A percentile compares a stretch with the other conserved stretches of the same genome.
Evolutionary conservation across 371 early-diverging fungal species (phyloP).

Genomic region (Zychaea mexicana): DNA sequence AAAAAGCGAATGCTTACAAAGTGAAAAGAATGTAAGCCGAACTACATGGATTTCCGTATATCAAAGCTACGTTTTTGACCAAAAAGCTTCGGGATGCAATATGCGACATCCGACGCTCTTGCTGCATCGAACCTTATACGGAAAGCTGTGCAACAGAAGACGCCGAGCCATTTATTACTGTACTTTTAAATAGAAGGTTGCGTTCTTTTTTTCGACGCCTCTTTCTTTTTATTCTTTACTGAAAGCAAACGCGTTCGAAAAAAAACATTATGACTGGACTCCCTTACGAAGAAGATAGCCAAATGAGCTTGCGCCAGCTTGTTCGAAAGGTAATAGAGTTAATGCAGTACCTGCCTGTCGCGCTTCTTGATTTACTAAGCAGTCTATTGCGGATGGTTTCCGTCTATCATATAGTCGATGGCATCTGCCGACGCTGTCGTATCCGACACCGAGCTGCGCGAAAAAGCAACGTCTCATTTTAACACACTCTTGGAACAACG

Average conservation of each 20-base stretch:
- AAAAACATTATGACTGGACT: constrained; percentile 6
- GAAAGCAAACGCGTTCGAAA: background rate
- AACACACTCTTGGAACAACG: constrained; percentile 18
- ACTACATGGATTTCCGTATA: no score
- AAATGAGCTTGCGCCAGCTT: constrained; percentile 14
- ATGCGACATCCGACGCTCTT: no score
- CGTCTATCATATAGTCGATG: constrained; percentile 16
- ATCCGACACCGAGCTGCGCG: constrained; percentile 8
- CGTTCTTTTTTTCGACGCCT: background rate
- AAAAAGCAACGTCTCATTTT: constrained; percentile 17
- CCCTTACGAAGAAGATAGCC: constrained; percentile 19
- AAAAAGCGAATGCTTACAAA: no score
- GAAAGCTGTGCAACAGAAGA: no score
- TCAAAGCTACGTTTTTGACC: no score
- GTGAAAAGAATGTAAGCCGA: no score
- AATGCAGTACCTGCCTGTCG: background rate
- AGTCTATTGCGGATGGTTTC: no score
- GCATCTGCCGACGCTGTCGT: constrained; percentile 9
- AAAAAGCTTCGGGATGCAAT: no score
- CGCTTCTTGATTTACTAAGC: no score
- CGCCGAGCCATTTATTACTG: background rate
- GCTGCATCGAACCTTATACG: no score
- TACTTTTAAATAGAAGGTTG: background rate
- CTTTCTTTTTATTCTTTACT: background rate
- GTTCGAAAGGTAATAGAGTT: constrained; percentile 8